Evolutionary conservation across 495 filamentous ascomycete genomes (phyloP), one percentile per base, ranked within the genome.

Genomic region (Penicillium antarcticum): DNA sequence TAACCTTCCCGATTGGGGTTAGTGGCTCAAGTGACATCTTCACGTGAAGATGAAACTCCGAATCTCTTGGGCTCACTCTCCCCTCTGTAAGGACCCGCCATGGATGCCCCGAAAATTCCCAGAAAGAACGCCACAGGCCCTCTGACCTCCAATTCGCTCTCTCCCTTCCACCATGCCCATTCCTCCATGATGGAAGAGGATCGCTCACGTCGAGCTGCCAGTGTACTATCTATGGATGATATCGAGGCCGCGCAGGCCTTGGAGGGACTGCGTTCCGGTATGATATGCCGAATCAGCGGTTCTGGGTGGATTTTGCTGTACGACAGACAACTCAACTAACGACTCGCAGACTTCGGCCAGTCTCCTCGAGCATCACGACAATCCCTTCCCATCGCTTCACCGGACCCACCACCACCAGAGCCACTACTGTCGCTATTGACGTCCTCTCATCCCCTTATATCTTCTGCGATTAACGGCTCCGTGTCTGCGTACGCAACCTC

Each of bases 181-280:
- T 38, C 63, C 50, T 51, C 65, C 51, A 59, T 68, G 62, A 77
- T 77, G 73, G 72, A 76, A 23, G 70, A 74, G 34, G 72, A 75
- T 56, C 71, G 74, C 19, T 65, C 67, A 55, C 71, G 67, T 62
- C 69, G 72, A 56, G 72, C 72, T 29, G 65, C 72, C 44, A 77
- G 74, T 58, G 72, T 74, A 26, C 48, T 87, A 37, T 89, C 84
- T 40, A 82, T 92, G 56, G 91, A 96, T 59, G 91, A 97, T 63
- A 83, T 89, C 12, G 87, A 95, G 61, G 92, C 91, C 23, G 91
- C 91, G 26, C 90, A 96, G 71, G 91, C 92, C 11, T 69, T 97
- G 17, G 87, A 87, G 32, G 88, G 89, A 48, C 78, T 97, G 45
- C 83, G 88, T 67, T 84, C 88, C 61, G 89, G 91, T 95, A 65